Percentiles rank a stretch among this genome's conserved stretches.
Evolutionary conservation across 1,139 yeast genomes (phyloP).

Genomic region (Ashbya aceris): DNA sequence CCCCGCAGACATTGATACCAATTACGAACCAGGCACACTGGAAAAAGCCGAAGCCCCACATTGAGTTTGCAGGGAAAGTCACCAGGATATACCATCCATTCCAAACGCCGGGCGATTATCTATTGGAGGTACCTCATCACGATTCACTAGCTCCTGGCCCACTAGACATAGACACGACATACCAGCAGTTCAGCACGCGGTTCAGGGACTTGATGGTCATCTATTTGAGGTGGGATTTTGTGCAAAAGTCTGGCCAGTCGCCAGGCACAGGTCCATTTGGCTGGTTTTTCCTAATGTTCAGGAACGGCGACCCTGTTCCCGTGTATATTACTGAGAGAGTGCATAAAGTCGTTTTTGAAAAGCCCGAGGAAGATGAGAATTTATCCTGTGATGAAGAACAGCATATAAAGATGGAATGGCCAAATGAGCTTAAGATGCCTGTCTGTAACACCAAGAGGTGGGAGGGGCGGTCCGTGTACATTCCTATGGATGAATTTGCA

Average conservation of each 20-base stretch:
- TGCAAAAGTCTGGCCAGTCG: conserved; percentile 3
- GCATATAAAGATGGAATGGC: conserved; percentile 1
- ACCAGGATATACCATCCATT: conserved; percentile 4
- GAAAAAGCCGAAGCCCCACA: conserved; percentile 3
- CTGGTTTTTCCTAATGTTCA: conserved; percentile 3
- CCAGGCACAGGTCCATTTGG: conserved; percentile 5
- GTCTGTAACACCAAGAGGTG: conserved; percentile 1
- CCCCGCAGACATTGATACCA: neutral
- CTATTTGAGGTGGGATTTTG: conserved; percentile 3
- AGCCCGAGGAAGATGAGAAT: neutral
- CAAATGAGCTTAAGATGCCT: conserved; percentile 1
- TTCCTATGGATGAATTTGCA: conserved; percentile 3
- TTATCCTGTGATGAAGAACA: neutral
- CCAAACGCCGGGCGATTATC: conserved; percentile 2
- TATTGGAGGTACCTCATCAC: neutral
- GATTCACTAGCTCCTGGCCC: conserved; percentile 4
- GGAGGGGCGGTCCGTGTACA: conserved; percentile 2
- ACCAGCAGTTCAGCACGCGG: conserved; percentile 1
- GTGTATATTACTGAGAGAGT: conserved; percentile 4
- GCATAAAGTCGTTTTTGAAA: conserved; percentile 3
- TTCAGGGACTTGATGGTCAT: conserved; percentile 1
- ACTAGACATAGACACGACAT: conserved; percentile 1
- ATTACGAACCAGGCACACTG: neutral
- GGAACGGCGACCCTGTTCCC: conserved; percentile 1
- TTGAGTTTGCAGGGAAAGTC: conserved; percentile 1